Base-by-base conservation (phyloP, 2,329 filamentous ascomycete genomes). In the Cladophialophora carrionii region DNA sequence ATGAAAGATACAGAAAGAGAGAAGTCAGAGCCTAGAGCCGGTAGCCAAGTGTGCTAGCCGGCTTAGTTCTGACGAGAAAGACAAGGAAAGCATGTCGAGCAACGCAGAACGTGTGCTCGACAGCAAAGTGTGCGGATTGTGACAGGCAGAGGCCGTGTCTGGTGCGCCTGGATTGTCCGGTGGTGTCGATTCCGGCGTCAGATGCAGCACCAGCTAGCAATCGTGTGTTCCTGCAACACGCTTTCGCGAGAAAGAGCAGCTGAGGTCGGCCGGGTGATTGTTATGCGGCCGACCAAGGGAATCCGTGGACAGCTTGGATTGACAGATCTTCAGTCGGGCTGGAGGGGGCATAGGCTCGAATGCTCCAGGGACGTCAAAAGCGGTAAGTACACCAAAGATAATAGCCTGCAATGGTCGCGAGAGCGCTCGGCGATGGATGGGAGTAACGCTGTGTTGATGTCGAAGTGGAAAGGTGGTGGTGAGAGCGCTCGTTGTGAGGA, bases 71-170 rank as follows among this genome's bases (percentile, higher is more conserved):
- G 56, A 65, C 46, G 43, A 62, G 58, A 57, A 56, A 31, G 63
- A 24, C 56, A 65, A 49, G 43, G 49, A 67, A 67, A 69, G 59
- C 67, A 69, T 69, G 34, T 59, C 60, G 67, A 69, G 64, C 62
- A 57, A 61, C 26, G 54, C 29, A 31, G 53, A 22, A n/a, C 24
- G 43, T 62, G 24, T 48, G 46, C 41, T 56, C 62, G 52, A 55
- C 29, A 54, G 48, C 48, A 57, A 34, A 26, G 14, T 60, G 48
- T 53, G 37, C 37, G 17, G n/a, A 46, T 41, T n/a, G 26, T n/a
- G 26, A 59, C 12, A 37, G 34, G 57, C 29, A 60, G 48, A 54
- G 9, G 24, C 52, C 22, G 52, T 54, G 29, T 34, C 52, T 20
- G 10, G 24, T 26, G 20, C 24, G 20, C 20, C 48, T 9, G 48